Evolutionary conservation across 352 stramenopile species (phyloP), one percentile per base, ranked within the genome.

Genomic region (Phytophthora boehmeriae): DNA sequence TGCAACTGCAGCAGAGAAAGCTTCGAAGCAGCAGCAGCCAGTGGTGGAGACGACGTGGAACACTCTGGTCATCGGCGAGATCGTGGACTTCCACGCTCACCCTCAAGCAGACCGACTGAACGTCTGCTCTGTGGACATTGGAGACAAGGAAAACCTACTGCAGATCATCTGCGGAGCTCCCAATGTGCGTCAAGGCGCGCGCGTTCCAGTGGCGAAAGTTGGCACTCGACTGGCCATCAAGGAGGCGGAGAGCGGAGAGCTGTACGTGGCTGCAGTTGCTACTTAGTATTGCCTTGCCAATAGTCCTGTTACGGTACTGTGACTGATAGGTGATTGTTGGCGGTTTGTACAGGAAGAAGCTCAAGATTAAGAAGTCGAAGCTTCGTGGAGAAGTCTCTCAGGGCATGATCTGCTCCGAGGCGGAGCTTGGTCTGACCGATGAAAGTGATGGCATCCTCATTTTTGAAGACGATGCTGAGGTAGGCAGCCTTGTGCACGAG

Each of bases 321-420:
- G 8, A 28, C 13, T 59, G 32, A 62, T 35, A 28, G 22, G 13
- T 47, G 30, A 43, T 50, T 57, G 34, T 51, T 22, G 61, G 35
- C 60, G 23, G 49, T 30, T 22, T 8, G 1, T 28, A 49, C 56
- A 91, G 78, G 22, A 91, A 89, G 54, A 78, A 88, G 47, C 64
- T 93, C 19, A 93, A 91, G 70, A 93, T 93, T 70, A 91, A 93
- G 39, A 93, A 91, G 70, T 89, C 79, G 28, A 93, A 93, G 64
- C 66, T 93, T 25, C 83, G 83, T 30, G 83, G 83, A 58, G 81
- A 93, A 49, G 42, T 91, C 10, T 93, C 83, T 25, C 79, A 90
- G 43, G 83, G 83, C 28, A 93, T 93, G 81, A 93, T 93, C 64
- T 93, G 83, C 69, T 93, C 83, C 1, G 83, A 93, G 62, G 81